Evolutionary conservation across 2,329 filamentous ascomycete species (phyloP).

Genomic region (Pestalotiopsis sp.): DNA sequence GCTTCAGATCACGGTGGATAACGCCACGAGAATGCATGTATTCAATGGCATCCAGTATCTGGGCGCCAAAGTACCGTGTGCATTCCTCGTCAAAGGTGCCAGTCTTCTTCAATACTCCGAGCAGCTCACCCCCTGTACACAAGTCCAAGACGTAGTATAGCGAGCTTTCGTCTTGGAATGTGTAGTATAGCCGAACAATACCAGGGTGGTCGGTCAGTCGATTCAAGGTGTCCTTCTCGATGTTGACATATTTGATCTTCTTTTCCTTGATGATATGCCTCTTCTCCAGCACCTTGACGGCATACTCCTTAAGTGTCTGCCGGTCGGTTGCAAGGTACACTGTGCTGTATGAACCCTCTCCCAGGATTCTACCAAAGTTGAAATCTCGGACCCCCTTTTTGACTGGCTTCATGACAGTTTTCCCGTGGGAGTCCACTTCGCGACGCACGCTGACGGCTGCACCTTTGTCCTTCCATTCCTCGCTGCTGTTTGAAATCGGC

Average conservation of each 20-base stretch:
- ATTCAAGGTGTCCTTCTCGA: constrained; percentile 97
- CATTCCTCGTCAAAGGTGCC: constrained; percentile 95
- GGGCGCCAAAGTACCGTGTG: constrained; percentile 89
- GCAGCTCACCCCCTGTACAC: constrained; percentile 86
- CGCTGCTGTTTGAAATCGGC: constrained; percentile 62
- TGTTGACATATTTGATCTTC: constrained; percentile 99
- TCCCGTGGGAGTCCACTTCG: constrained; percentile 84
- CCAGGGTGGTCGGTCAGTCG: constrained; percentile 94
- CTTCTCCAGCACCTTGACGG: constrained; percentile 97
- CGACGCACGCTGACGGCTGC: constrained; percentile 83
- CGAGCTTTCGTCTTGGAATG: constrained; percentile 95
- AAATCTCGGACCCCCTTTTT: constrained; percentile 99
- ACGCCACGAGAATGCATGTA: constrained; percentile 98
- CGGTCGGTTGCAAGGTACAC: constrained; percentile 92
- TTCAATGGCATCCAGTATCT: constrained; percentile 93
- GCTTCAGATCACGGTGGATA: constrained; percentile 95
- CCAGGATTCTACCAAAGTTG: constrained; percentile 85
- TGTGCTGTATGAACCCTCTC: constrained; percentile 97
- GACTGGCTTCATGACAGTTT: constrained; percentile 78
- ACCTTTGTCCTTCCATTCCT: constrained; percentile 95
- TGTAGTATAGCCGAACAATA: constrained; percentile 96
- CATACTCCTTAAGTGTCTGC: constrained; percentile 93
- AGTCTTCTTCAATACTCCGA: constrained; percentile 92
- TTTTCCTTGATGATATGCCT: constrained; percentile 99
- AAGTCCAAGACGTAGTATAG: constrained; percentile 96